These are phyloP conservation scores for Neurospora sp. DNA, from an alignment of 495 filamentous ascomycete species.

Conservation along the genomic window DNA sequence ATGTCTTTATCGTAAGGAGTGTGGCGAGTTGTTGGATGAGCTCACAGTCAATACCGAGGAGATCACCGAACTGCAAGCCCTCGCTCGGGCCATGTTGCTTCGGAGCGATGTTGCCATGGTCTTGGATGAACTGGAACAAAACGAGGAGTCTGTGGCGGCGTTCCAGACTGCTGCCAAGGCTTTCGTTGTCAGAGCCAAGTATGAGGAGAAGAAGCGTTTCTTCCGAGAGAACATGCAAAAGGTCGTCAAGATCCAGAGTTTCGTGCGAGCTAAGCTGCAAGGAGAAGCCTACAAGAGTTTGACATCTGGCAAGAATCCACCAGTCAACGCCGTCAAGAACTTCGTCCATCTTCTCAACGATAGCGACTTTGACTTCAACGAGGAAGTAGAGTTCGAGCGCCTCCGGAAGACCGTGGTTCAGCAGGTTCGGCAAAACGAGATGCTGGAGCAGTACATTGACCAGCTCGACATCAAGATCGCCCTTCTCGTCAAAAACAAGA, in stretches of 20 bases:
- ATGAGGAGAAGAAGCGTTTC: conserved; percentile 75
- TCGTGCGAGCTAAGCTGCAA: conserved; percentile 84
- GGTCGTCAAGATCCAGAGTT: conserved; percentile 97
- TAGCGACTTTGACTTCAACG: conserved; percentile 97
- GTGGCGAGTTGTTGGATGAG: conserved; percentile 42
- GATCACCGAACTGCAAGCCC: conserved; percentile 58
- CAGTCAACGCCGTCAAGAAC: conserved; percentile 90
- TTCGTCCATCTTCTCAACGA: conserved; percentile 98
- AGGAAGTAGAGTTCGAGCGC: conserved; percentile 93
- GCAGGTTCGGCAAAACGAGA: conserved; percentile 91
- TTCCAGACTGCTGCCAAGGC: conserved; percentile 71
- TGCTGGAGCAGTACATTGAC: conserved; percentile 95
- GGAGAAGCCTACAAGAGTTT: conserved; percentile 95
- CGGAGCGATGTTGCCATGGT: conserved; percentile 59
- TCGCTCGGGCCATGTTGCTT: conserved; percentile 68
- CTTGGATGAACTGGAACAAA: conserved; percentile 64
- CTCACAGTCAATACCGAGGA: conserved; percentile 48
- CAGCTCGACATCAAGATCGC: conserved; percentile 99
- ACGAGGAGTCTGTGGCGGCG: conserved; percentile 63
- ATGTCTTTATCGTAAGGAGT: conserved; percentile 42
- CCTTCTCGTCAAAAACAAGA: conserved; percentile 97
- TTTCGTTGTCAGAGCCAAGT: conserved; percentile 59
- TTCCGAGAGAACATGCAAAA: conserved; percentile 97
- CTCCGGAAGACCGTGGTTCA: conserved; percentile 90
- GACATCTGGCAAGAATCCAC: conserved; percentile 94